Base-by-base conservation (phyloP, 139 green algal genomes). In the Dunaliella primolecta region DNA sequence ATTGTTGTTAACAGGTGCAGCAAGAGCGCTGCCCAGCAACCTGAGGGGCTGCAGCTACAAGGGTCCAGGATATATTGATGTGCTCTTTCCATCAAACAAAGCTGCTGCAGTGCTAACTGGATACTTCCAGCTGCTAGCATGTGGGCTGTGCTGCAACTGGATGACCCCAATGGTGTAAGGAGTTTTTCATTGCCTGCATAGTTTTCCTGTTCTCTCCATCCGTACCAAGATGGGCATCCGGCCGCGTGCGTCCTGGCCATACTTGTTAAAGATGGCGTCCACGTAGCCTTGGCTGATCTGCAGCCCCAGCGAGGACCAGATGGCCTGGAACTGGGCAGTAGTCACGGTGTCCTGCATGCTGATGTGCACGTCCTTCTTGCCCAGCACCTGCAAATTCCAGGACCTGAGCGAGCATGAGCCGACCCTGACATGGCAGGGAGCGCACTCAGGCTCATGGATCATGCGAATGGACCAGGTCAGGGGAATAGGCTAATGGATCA, bases 161-260 rank as follows among this genome's bases (percentile, higher is more conserved):
- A 35, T 34, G 3, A 79, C 31, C 33, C 2, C 57, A 70, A n/a
- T n/a, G n/a, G n/a, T n/a, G n/a, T n/a, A n/a, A n/a, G n/a, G n/a
- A n/a, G n/a, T n/a, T n/a, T n/a, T n/a, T n/a, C n/a, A n/a, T n/a
- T n/a, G n/a, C n/a, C n/a, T n/a, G n/a, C n/a, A n/a, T n/a, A n/a
- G n/a, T n/a, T n/a, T n/a, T n/a, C n/a, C n/a, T n/a, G n/a, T n/a
- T n/a, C n/a, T n/a, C n/a, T n/a, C n/a, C n/a, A n/a, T n/a, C n/a
- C n/a, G n/a, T n/a, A 93, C 91, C 83, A 91, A 83, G 11, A 92
- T 87, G 20, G 90, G 89, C 89, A 94, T 89, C 24, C 38, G 36
- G 29, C 91, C 91, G 2, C 75, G 78, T 1, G 37, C 35, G 31
- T 90, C 84, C 33, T 89, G 87, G 27, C 91, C 91, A 75, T 92